Evolutionary conservation across 176 grass and related monocot species (phyloP).

Genomic region (Avena eriantha): DNA sequence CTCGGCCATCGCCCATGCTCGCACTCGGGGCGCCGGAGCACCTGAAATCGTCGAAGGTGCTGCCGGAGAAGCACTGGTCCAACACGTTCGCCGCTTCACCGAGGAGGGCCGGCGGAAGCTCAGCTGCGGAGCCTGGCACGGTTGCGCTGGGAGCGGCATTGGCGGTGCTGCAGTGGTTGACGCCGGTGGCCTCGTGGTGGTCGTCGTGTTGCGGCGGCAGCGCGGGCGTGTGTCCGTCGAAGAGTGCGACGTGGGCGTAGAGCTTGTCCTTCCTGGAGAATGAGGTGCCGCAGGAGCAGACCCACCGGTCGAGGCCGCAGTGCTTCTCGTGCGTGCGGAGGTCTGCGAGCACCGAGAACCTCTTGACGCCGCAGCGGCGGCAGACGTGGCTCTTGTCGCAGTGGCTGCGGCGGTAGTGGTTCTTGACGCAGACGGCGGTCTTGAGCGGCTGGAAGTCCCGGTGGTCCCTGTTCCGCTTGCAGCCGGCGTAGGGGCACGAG

Average conservation of each 20-base stretch:
- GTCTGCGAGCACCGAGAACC: slow-evolving; percentile 91
- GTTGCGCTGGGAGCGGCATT: neutral
- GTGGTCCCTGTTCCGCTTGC: slow-evolving; percentile 87
- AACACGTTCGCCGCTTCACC: slow-evolving; percentile 14
- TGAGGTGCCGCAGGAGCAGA: slow-evolving; percentile 83
- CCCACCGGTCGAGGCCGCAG: slow-evolving; percentile 78
- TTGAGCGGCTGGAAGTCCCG: slow-evolving; percentile 86
- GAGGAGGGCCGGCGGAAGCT: neutral
- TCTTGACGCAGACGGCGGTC: slow-evolving; percentile 76
- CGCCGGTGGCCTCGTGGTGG: neutral
- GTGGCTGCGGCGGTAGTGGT: slow-evolving; percentile 97
- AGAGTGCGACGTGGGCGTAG: slow-evolving; percentile 78
- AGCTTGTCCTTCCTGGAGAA: slow-evolving; percentile 99
- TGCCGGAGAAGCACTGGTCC: slow-evolving; percentile 31
- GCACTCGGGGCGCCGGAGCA: slow-evolving; percentile 35
- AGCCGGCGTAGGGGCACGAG: slow-evolving; percentile 81
- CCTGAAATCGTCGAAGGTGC: slow-evolving; percentile 32
- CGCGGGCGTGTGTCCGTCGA: slow-evolving; percentile 81
- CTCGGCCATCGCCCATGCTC: slow-evolving; percentile 35
- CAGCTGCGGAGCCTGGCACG: neutral
- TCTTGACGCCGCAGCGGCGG: slow-evolving; percentile 79
- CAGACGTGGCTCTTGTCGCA: slow-evolving; percentile 86
- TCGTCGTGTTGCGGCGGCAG: slow-evolving; percentile 23
- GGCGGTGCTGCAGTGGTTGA: neutral
- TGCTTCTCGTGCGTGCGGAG: slow-evolving; percentile 94